Evolutionary conservation across 805 yeast genomes (phyloP).

Genomic region (Zygotorulaspora danielsina): DNA sequence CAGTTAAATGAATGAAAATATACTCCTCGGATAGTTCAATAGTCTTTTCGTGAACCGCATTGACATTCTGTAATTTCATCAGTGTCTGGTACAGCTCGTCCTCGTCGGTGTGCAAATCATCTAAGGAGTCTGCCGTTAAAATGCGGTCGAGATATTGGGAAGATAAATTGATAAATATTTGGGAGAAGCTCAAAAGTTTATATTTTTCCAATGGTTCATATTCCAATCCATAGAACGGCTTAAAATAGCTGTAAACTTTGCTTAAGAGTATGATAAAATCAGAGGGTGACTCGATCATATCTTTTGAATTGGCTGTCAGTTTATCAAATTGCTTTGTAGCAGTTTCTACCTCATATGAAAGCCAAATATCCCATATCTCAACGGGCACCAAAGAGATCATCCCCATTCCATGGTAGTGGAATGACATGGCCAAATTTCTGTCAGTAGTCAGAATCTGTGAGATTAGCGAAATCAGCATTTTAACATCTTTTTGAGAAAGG

Average conservation of each 20-base stretch:
- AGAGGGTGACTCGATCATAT: slow-evolving; percentile 21
- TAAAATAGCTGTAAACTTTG: slow-evolving; percentile 38
- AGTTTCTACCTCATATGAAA: slow-evolving; percentile 44
- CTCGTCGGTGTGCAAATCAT: slow-evolving; percentile 22
- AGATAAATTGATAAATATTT: slow-evolving; percentile 28
- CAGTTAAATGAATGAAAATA: slow-evolving; percentile 24
- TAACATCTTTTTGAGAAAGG: slow-evolving; percentile 39
- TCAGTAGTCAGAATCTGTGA: slow-evolving; percentile 42
- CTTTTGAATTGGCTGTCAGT: slow-evolving; percentile 34
- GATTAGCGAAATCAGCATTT: slow-evolving; percentile 35
- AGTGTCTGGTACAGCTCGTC: slow-evolving; percentile 28
- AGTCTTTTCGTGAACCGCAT: slow-evolving; percentile 17
- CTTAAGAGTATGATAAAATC: slow-evolving; percentile 46
- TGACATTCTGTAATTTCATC: slow-evolving; percentile 21
- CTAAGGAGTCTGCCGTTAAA: slow-evolving; percentile 19
- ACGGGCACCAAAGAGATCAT: slow-evolving; percentile 28
- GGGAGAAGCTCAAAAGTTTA: slow-evolving; percentile 27
- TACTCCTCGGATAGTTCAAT: slow-evolving; percentile 18
- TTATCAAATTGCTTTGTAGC: slow-evolving; percentile 44
- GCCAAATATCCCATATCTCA: slow-evolving; percentile 43
- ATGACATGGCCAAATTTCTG: slow-evolving; percentile 35
- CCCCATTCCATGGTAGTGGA: slow-evolving; percentile 42
- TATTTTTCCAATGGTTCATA: slow-evolving; percentile 18
- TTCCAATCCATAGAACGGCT: slow-evolving; percentile 36
- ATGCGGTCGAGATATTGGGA: slow-evolving; percentile 23